These are phyloP conservation scores for Fusarium sp. DNA, from an alignment of 2,329 filamentous ascomycete species.

Conservation along the genomic window DNA sequence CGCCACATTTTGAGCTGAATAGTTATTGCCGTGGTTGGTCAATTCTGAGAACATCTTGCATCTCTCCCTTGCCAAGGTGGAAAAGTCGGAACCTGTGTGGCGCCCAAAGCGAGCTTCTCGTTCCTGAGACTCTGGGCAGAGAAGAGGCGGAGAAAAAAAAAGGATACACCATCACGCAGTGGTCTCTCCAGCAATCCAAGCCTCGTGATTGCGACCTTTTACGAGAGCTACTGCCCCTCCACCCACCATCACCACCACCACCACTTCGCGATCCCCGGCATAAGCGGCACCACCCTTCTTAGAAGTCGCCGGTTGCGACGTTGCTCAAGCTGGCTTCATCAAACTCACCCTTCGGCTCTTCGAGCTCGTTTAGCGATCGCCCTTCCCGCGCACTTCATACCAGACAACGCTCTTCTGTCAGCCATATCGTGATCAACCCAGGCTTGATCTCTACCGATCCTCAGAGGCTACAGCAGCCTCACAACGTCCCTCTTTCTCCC, in stretches of 20 bases:
- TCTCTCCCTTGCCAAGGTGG: slow-evolving; percentile 38
- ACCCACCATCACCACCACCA: neutral
- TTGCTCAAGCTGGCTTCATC: slow-evolving; percentile 62
- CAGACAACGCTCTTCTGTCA: slow-evolving; percentile 61
- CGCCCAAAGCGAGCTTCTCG: slow-evolving; percentile 12
- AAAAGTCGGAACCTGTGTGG: slow-evolving; percentile 28
- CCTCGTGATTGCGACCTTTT: slow-evolving; percentile 25
- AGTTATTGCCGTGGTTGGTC: slow-evolving; percentile 8
- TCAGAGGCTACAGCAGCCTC: slow-evolving; percentile 44
- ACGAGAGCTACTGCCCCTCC: slow-evolving; percentile 10
- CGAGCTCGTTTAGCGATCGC: slow-evolving; percentile 64
- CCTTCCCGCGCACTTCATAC: slow-evolving; percentile 62
- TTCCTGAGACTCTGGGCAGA: slow-evolving; percentile 14
- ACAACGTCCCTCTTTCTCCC: slow-evolving; percentile 57
- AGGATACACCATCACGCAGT: slow-evolving; percentile 1
- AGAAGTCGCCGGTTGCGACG: slow-evolving; percentile 41
- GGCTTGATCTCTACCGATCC: slow-evolving; percentile 48
- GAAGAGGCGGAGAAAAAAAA: neutral
- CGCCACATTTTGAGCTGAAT: slow-evolving; percentile 29
- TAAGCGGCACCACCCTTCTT: slow-evolving; percentile 23
- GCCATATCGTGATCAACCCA: slow-evolving; percentile 46
- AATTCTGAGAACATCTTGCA: slow-evolving; percentile 13
- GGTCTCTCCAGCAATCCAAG: slow-evolving; percentile 12
- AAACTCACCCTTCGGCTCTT: slow-evolving; percentile 62
- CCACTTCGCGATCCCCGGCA: slow-evolving; percentile 10